Percentiles rank a stretch among this genome's conserved stretches.
These are phyloP conservation scores for Cardiosporidium cionae DNA, from an alignment of 169 alveolate genomes.

Conservation along the genomic window DNA sequence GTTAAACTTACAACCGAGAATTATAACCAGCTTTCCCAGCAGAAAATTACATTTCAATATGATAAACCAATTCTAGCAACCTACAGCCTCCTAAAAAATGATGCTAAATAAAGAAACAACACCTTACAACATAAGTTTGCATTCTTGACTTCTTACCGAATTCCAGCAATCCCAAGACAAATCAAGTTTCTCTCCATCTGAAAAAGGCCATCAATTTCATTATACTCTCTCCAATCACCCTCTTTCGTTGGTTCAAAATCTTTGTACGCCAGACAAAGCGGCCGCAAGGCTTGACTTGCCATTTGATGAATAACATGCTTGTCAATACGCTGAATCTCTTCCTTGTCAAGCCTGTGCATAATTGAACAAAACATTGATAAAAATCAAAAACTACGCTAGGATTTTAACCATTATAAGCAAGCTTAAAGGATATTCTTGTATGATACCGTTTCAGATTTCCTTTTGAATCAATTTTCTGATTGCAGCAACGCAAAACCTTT, in stretches of 20 bases:
- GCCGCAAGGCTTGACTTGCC: constrained; percentile 67
- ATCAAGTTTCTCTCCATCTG: constrained; percentile 32
- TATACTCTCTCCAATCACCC: neutral
- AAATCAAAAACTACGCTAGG: too few species aligned
- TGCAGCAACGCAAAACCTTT: constrained; percentile 39
- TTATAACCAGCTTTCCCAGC: too few species aligned
- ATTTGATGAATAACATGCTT: constrained; percentile 41
- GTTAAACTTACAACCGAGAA: too few species aligned
- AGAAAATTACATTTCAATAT: too few species aligned
- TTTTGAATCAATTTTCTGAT: neutral
- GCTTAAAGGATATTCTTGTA: too few species aligned
- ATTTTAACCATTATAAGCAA: too few species aligned
- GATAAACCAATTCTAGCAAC: too few species aligned
- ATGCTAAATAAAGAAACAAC: too few species aligned
- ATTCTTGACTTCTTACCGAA: constrained; percentile 22
- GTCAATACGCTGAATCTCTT: constrained; percentile 36
- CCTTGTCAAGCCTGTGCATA: constrained; percentile 18
- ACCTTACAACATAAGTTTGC: neutral
- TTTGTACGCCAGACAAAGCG: constrained; percentile 67
- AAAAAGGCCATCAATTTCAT: neutral
- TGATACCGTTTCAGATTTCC: constrained; percentile 31
- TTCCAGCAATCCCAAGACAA: constrained; percentile 63
- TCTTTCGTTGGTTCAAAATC: constrained; percentile 34
- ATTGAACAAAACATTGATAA: neutral
- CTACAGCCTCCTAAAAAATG: too few species aligned